Conservation (phyloP, 768 basidiomycete species). For the Piloderma croceum region DNA sequence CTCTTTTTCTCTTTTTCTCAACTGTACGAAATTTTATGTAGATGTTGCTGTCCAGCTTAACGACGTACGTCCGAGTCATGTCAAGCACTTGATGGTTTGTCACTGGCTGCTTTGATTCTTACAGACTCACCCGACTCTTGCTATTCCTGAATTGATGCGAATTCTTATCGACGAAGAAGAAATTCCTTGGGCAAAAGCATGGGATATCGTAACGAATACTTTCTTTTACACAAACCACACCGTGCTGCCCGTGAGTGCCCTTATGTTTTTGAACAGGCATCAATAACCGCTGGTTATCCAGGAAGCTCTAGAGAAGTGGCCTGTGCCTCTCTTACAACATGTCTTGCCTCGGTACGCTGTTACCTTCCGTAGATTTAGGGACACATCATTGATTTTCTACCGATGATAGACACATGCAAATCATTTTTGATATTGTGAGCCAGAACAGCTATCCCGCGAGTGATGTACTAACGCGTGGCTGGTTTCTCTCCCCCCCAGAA, state of each 20-base stretch:
- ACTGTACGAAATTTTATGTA: constrained; percentile 22
- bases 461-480: not conserved
- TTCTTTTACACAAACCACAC: constrained; percentile 98
- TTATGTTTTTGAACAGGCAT: not conserved
- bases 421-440: constrained; percentile 85
- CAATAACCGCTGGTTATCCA: constrained; percentile 18
- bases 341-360: constrained; percentile 66
- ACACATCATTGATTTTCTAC: not conserved
- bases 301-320: constrained; percentile 91
- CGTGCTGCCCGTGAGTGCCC: constrained; percentile 68
- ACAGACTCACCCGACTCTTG: constrained; percentile 93
- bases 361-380: constrained; percentile 5
- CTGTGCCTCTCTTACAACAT: constrained; percentile 79
- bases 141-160: constrained; percentile 93
- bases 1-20: too few species aligned
- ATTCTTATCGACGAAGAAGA: constrained; percentile 91
- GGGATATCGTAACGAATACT: constrained; percentile 83
- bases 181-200: constrained; percentile 74
- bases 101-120: not conserved
- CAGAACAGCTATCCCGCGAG: not conserved
- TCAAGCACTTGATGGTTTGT: not conserved
- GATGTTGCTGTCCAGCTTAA: constrained; percentile 94
- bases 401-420: constrained; percentile 70
- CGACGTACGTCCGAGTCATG: constrained; percentile 67
- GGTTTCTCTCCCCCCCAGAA: constrained; percentile 28